Percentiles rank a stretch among this genome's conserved stretches.
These are phyloP conservation scores for Trichoderma sp. DNA, from an alignment of 2,329 filamentous ascomycete genomes.

Conservation along the genomic window DNA sequence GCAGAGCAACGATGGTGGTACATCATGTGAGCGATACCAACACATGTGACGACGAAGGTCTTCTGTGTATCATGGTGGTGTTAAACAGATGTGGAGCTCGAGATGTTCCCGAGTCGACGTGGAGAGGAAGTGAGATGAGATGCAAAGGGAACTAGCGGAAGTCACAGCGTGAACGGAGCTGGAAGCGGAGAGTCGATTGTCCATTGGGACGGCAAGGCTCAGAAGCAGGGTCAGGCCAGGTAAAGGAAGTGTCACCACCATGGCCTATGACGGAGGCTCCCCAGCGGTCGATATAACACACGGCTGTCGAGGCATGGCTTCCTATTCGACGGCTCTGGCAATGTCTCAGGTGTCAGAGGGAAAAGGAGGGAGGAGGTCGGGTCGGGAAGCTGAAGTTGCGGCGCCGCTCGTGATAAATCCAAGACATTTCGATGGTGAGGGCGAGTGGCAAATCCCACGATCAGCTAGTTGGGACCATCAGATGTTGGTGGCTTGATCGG, in stretches of 20 bases:
- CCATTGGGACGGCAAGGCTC: conserved; percentile 1
- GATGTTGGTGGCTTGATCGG: conserved; percentile 16
- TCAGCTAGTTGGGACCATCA: conserved; percentile 7
- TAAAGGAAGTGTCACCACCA: conserved; percentile 4
- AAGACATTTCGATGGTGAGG: conserved; percentile 16
- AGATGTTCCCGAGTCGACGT: neutral
- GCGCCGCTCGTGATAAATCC: conserved; percentile 9
- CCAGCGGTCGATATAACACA: conserved; percentile 1
- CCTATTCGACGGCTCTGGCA: neutral
- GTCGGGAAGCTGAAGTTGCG: neutral
- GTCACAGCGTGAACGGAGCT: conserved; percentile 3
- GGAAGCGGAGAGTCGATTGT: conserved; percentile 4
- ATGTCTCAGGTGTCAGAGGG: conserved; percentile 3
- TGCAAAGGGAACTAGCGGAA: neutral
- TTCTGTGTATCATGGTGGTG: conserved; percentile 9
- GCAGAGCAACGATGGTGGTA: neutral
- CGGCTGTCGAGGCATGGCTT: neutral
- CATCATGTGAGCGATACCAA: conserved; percentile 11
- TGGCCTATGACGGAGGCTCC: neutral
- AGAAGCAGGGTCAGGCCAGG: conserved; percentile 8
- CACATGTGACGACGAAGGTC: conserved; percentile 14
- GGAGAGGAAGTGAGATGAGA: neutral
- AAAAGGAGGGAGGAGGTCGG: neutral
- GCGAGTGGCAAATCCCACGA: conserved; percentile 1
- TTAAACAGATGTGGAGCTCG: conserved; percentile 17